Conservation (phyloP, 2,329 filamentous ascomycete species). For the Cordyceps cicadae region DNA sequence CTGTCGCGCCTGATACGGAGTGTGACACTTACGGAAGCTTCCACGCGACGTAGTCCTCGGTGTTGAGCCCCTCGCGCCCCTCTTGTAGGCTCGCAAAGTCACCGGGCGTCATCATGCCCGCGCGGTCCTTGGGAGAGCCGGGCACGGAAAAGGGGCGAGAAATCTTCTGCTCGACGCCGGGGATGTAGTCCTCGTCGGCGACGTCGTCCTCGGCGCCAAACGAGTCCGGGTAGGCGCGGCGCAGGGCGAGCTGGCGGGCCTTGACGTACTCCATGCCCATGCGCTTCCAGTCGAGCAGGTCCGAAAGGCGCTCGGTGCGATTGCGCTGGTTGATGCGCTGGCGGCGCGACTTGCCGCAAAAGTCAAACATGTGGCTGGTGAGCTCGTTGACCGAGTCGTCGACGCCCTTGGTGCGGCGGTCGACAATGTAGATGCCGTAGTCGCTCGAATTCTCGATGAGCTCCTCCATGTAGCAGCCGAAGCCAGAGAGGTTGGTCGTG, state of each 20-base stretch:
- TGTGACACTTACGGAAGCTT: constrained; percentile 76
- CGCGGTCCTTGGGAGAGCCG: constrained; percentile 80
- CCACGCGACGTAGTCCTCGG: constrained; percentile 97
- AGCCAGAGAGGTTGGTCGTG: constrained; percentile 94
- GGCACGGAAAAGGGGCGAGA: constrained; percentile 89
- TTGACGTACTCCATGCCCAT: constrained; percentile 99
- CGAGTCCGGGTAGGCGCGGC: constrained; percentile 82
- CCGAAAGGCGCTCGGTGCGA: constrained; percentile 86
- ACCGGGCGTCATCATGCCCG: constrained; percentile 97
- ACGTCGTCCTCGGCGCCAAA: constrained; percentile 76
- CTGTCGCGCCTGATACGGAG: background rate
- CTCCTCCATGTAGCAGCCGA: constrained; percentile 99
- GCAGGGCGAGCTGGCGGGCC: constrained; percentile 82
- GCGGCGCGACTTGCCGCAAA: constrained; percentile 82
- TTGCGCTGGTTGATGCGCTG: constrained; percentile 99
- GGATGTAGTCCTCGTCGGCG: constrained; percentile 81
- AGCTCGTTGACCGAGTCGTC: constrained; percentile 97
- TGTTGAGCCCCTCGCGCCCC: constrained; percentile 82
- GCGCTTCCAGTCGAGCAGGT: constrained; percentile 95
- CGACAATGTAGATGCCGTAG: constrained; percentile 98
- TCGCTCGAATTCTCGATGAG: constrained; percentile 96
- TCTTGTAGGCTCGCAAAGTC: constrained; percentile 97
- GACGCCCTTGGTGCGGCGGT: constrained; percentile 87
- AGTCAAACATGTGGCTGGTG: constrained; percentile 81
- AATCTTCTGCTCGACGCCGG: constrained; percentile 89